phyloP scores from a whole-genome alignment of 768 basidiomycete genomes.

The Russula abietina region DNA sequence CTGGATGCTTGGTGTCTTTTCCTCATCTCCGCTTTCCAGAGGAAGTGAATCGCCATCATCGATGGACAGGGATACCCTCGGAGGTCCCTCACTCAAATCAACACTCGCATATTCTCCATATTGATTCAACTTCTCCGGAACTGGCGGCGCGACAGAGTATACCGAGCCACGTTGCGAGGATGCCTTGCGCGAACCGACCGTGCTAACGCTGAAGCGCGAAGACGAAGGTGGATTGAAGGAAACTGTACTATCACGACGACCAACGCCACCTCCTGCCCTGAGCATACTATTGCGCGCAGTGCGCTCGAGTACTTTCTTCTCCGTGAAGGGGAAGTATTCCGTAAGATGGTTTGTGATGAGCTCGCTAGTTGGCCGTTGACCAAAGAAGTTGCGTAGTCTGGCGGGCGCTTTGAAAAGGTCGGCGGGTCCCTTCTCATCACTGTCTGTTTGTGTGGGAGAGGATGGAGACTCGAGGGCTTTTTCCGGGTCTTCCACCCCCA shows the following conservation, averaged over 20 bases:
- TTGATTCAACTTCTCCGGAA: conserved; percentile 26
- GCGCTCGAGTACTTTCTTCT: conserved; percentile 84
- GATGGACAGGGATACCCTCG: conserved; percentile 68
- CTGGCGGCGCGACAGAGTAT: conserved; percentile 38
- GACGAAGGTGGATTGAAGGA: conserved; percentile 43
- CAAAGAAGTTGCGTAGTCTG: conserved; percentile 93
- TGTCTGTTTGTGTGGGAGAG: conserved; percentile 40
- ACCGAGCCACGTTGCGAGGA: conserved; percentile 41
- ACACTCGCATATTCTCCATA: conserved; percentile 15
- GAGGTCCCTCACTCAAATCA: conserved; percentile 44
- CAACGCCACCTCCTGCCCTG: conserved; percentile 43
- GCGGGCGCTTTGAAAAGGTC: conserved; percentile 43
- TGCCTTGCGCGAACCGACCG: conserved; percentile 40
- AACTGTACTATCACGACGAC: conserved; percentile 44
- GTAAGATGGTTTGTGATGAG: conserved; percentile 91
- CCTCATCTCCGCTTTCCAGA: conserved; percentile 46
- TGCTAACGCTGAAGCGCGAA: conserved; percentile 61
- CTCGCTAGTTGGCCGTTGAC: conserved; percentile 95
- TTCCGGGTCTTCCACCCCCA: conserved; percentile 82
- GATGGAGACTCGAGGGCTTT: conserved; percentile 52
- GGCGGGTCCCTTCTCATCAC: conserved; percentile 31
- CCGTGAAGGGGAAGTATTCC: conserved; percentile 92
- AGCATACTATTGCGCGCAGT: conserved; percentile 89
- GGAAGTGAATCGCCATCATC: conserved; percentile 65
- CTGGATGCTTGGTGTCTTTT: conserved; percentile 29